Percentiles rank a stretch among this genome's conserved stretches.
Evolutionary conservation across 2,329 filamentous ascomycete genomes (phyloP).

Genomic region (Curvularia sp.): DNA sequence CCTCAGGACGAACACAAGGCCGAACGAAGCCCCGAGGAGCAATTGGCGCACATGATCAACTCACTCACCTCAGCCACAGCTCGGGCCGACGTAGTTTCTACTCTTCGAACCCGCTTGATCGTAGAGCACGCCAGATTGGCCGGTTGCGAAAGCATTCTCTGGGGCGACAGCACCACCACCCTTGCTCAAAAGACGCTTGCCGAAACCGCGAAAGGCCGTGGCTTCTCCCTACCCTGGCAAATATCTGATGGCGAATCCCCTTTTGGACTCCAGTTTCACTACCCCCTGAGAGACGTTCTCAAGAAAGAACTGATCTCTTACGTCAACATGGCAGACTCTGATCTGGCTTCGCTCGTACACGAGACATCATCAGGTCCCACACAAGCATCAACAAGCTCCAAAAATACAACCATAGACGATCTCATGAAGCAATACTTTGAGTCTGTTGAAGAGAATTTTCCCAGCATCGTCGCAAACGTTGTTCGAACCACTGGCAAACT

Average conservation of each 20-base stretch:
- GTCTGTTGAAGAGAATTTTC: constrained; percentile 83
- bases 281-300: constrained; percentile 84
- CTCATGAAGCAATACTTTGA: constrained; percentile 89
- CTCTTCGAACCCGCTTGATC: constrained; percentile 76
- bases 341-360: constrained; percentile 56
- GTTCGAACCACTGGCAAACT: constrained; percentile 90
- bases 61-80: constrained; percentile 77
- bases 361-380: constrained; percentile 30
- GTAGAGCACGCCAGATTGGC: constrained; percentile 59
- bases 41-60: constrained; percentile 63
- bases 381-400: constrained; percentile 65
- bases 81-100: constrained; percentile 73
- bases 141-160: constrained; percentile 73
- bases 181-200: constrained; percentile 85
- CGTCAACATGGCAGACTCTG: constrained; percentile 60
- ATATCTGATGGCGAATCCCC: constrained; percentile 75
- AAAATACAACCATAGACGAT: constrained; percentile 86
- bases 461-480: constrained; percentile 93
- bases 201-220: constrained; percentile 89
- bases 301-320: constrained; percentile 80
- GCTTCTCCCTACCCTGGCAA: constrained; percentile 81
- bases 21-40: constrained; percentile 20
- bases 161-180: constrained; percentile 85
- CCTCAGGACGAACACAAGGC: constrained; percentile 8
- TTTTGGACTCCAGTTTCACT: constrained; percentile 69